Conservation (phyloP, 805 yeast species). For the Diddensiella caesifluorescens region DNA sequence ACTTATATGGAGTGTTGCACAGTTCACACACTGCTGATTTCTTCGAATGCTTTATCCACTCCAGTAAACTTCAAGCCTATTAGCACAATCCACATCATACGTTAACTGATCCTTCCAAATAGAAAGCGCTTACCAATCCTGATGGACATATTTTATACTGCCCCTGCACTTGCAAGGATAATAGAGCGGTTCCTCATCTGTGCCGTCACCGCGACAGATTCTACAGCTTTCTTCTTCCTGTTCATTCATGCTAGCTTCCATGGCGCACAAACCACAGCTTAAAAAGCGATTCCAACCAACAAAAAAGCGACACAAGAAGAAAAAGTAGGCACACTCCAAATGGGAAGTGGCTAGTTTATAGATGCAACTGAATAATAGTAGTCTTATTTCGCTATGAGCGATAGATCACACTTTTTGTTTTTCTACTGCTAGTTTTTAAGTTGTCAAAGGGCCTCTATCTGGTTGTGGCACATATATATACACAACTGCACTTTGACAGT, state of each 20-base stretch:
- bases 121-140: constrained; percentile 69
- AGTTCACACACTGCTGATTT: constrained; percentile 75
- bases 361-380: no score
- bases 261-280: no score
- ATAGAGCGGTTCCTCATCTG: constrained; percentile 67
- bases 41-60: constrained; percentile 74
- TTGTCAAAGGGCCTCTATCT: no score
- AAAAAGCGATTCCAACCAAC: no score
- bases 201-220: constrained; percentile 90
- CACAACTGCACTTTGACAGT: no score
- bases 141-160: constrained; percentile 87
- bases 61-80: constrained; percentile 41
- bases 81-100: neutral
- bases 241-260: neutral
- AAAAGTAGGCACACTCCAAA: no score
- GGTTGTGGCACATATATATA: no score
- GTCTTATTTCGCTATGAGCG: no score
- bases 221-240: constrained; percentile 55
- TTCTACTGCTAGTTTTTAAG: no score
- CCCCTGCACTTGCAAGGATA: constrained; percentile 96
- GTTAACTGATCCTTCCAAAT: neutral
- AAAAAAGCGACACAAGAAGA: no score
- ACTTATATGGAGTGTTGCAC: constrained; percentile 70
- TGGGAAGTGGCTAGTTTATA: no score
- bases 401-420: no score